These are phyloP conservation scores for Kluyveromyces starmeri DNA, from an alignment of 805 yeast species.

Conservation along the genomic window DNA sequence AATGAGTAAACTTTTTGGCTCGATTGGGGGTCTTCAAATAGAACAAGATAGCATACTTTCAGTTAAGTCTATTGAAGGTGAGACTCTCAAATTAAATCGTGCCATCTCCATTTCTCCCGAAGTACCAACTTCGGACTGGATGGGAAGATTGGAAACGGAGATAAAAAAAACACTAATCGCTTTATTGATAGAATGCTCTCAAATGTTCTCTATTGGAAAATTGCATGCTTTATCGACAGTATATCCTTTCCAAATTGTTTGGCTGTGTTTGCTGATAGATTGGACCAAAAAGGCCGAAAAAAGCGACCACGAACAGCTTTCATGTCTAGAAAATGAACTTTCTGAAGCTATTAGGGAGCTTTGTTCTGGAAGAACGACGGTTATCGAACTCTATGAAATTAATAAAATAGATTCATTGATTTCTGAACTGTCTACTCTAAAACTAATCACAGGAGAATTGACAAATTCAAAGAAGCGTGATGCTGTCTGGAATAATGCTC, in stretches of 20 bases:
- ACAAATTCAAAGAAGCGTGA: slow-evolving; percentile 8
- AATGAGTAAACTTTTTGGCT: slow-evolving; percentile 63
- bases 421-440: slow-evolving; percentile 57
- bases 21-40: slow-evolving; percentile 38
- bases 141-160: slow-evolving; percentile 46
- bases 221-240: slow-evolving; percentile 24
- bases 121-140: slow-evolving; percentile 51
- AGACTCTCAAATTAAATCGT: slow-evolving; percentile 35
- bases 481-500: slow-evolving; percentile 44
- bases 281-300: slow-evolving; percentile 44
- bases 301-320: not conserved
- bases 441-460: slow-evolving; percentile 31
- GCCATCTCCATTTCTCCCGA: slow-evolving; percentile 37
- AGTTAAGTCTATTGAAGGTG: slow-evolving; percentile 60
- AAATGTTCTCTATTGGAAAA: slow-evolving; percentile 9
- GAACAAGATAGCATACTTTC: slow-evolving; percentile 35
- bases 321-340: not conserved
- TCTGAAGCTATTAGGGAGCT: not conserved
- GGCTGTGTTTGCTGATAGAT: slow-evolving; percentile 45
- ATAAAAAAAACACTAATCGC: slow-evolving; percentile 41
- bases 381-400: not conserved
- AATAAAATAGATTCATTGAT: slow-evolving; percentile 51
- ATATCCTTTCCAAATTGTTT: slow-evolving; percentile 48
- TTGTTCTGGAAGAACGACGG: slow-evolving; percentile 6
- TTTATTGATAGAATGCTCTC: slow-evolving; percentile 27